phyloP scores from a whole-genome alignment of 345 rosid species.

The Ceriops zippeliana region DNA sequence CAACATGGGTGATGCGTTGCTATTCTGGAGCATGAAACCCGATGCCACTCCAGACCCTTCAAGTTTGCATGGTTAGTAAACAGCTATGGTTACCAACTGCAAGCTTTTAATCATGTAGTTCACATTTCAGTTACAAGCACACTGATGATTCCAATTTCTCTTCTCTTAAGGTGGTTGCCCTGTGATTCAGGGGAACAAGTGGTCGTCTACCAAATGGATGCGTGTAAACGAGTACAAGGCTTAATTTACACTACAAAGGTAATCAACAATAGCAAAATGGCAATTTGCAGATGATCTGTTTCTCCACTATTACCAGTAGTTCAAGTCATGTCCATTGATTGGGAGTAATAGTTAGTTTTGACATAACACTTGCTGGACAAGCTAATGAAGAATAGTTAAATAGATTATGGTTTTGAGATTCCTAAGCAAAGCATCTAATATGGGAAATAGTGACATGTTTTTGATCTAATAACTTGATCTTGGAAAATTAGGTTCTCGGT shows the following conservation, averaged over 20 bases:
- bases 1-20: slow-evolving; percentile 93
- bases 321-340: neutral
- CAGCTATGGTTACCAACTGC: neutral
- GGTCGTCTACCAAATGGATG: slow-evolving; percentile 98
- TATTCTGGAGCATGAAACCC: slow-evolving; percentile 97
- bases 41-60: slow-evolving; percentile 75
- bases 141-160: slow-evolving; percentile 7
- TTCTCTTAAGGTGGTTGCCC: slow-evolving; percentile 77
- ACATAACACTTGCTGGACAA: neutral
- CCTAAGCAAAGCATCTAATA: neutral
- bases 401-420: neutral
- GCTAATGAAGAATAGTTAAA: neutral
- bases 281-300: neutral
- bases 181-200: slow-evolving; percentile 84
- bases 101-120: neutral
- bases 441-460: neutral
- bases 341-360: neutral
- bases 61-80: slow-evolving; percentile 82
- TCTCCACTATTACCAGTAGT: neutral
- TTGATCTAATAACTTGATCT: too few species aligned
- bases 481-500: too few species aligned
- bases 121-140: neutral
- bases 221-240: slow-evolving; percentile 68
- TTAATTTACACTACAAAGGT: slow-evolving; percentile 40
- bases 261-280: slow-evolving; percentile 5